phyloP scores from a whole-genome alignment of 176 grass and related monocot species.

The Aegilops longissima region DNA sequence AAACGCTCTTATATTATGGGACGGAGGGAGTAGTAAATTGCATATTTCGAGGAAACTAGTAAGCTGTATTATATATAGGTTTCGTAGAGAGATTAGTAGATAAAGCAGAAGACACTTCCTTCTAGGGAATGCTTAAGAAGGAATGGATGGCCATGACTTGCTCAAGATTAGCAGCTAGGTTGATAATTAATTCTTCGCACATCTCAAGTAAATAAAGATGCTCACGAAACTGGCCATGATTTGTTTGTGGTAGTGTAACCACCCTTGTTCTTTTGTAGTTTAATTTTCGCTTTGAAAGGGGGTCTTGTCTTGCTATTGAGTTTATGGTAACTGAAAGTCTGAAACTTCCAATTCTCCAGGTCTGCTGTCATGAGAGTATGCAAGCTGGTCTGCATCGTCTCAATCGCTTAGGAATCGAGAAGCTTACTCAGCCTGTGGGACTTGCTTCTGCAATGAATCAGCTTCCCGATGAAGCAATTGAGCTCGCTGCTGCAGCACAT shows the following conservation, averaged over 20 bases:
- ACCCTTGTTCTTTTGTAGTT: constrained; percentile 16
- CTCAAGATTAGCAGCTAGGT: not conserved
- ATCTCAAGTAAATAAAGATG: too few species aligned
- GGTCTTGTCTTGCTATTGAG: not conserved
- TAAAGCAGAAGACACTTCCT: not conserved
- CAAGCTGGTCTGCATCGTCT: constrained; percentile 86
- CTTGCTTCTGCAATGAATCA: constrained; percentile 91
- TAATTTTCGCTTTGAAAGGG: not conserved
- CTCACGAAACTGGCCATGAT: too few species aligned
- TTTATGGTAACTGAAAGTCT: constrained; percentile 4
- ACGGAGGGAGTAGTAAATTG: not conserved
- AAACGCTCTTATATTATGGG: too few species aligned
- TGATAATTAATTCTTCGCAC: not conserved
- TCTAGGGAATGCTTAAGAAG: not conserved
- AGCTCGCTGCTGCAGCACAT: constrained; percentile 82
- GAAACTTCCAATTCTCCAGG: constrained; percentile 38
- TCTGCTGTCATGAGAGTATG: constrained; percentile 96
- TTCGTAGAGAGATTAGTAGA: not conserved
- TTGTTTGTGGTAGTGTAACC: not conserved
- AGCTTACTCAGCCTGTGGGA: constrained; percentile 69
- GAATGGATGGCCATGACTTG: not conserved
- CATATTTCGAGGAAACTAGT: not conserved
- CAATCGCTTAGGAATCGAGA: constrained; percentile 78
- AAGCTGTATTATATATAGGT: not conserved
- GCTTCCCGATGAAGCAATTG: constrained; percentile 93